phyloP scores from a whole-genome alignment of 176 grass and related monocot species.

The Coix lacrymajobi region DNA sequence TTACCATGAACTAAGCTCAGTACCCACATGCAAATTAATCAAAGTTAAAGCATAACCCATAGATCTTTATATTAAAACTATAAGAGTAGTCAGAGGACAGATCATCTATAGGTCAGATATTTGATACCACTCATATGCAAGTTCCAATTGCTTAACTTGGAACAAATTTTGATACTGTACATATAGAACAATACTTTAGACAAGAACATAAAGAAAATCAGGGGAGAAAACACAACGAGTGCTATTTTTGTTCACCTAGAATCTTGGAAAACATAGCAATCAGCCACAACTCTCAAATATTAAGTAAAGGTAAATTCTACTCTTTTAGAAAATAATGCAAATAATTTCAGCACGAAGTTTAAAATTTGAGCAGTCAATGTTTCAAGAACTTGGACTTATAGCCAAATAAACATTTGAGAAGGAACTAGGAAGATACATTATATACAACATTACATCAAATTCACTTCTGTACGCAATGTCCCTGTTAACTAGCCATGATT shows the following conservation, averaged over 20 bases:
- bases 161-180: not conserved
- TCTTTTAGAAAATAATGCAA: not conserved
- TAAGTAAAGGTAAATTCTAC: not conserved
- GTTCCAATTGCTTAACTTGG: not conserved
- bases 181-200: not conserved
- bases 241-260: not conserved
- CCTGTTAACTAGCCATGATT: not conserved
- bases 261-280: not conserved
- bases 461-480: not conserved
- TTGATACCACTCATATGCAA: not conserved
- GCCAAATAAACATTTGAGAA: not conserved
- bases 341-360: not conserved
- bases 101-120: not conserved
- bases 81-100: not conserved
- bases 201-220: not conserved
- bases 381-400: not conserved
- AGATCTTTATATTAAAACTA: not conserved
- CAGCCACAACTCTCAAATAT: not conserved
- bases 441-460: not conserved
- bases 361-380: not conserved
- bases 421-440: not conserved
- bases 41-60: not conserved
- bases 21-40: not conserved
- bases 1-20: not conserved
- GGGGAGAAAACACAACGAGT: not conserved